Conservation (phyloP, 768 basidiomycete genomes). For the Leccinum sublutescens region DNA sequence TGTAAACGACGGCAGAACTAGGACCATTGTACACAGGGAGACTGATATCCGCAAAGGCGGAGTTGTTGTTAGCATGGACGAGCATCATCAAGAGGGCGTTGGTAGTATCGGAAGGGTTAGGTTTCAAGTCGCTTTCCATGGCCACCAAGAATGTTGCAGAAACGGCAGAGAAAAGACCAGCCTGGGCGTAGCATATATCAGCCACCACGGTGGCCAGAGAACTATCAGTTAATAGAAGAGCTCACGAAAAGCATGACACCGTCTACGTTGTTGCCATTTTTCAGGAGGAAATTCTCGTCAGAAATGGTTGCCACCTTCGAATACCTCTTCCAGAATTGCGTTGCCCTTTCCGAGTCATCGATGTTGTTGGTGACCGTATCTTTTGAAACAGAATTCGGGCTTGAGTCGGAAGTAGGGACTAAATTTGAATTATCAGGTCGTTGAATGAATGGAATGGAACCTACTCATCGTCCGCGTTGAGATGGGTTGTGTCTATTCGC, state of each 20-base stretch:
- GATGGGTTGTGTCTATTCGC: not conserved
- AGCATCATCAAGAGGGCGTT: slow-evolving; percentile 28
- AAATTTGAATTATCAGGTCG: not conserved
- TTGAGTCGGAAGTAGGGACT: not conserved
- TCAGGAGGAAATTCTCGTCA: slow-evolving; percentile 1
- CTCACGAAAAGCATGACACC: slow-evolving; percentile 5
- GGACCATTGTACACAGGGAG: slow-evolving; percentile 21
- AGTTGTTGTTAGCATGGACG: slow-evolving; percentile 10
- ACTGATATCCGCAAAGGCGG: slow-evolving; percentile 7
- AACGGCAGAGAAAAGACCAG: slow-evolving; percentile 42
- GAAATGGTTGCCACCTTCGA: not conserved
- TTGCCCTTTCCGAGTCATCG: not conserved
- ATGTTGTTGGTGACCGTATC: not conserved
- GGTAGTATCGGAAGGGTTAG: slow-evolving; percentile 28
- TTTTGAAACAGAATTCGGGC: not conserved
- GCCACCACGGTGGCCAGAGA: not conserved
- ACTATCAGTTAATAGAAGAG: not conserved
- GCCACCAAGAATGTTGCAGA: slow-evolving; percentile 40
- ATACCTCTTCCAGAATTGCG: slow-evolving; percentile 1
- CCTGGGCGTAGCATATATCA: slow-evolving; percentile 19
- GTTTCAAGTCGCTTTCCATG: slow-evolving; percentile 34
- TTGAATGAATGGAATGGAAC: not conserved
- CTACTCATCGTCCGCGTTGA: not conserved
- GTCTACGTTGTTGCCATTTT: not conserved
- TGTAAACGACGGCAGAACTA: slow-evolving; percentile 10